Percentiles rank a stretch among this genome's conserved stretches.
Evolutionary conservation across 1,284 basidiomycete genomes (phyloP).

Genomic region (Puccinia coronata): DNA sequence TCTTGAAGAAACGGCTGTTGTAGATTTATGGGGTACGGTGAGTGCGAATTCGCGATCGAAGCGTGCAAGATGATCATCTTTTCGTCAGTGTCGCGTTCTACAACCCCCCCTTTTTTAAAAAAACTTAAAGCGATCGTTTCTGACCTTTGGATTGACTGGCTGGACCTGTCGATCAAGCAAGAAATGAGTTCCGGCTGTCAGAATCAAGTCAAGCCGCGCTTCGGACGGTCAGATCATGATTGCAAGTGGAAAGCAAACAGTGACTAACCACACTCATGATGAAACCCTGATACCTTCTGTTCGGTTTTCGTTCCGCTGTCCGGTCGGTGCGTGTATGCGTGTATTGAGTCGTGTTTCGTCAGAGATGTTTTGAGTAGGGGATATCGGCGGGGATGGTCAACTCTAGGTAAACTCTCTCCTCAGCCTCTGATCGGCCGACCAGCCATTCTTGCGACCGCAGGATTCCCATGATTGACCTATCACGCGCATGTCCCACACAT

Average conservation of each 20-base stretch:
- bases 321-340: not conserved
- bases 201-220: not conserved
- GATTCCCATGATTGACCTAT: not conserved
- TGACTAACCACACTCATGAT: constrained; percentile 24
- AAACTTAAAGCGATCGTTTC: not conserved
- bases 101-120: not conserved
- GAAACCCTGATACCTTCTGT: not conserved
- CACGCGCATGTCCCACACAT: not conserved
- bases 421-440: too few relatives aligned
- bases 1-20: constrained; percentile 85
- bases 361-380: too few relatives aligned
- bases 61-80: not conserved
- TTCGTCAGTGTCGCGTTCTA: not conserved
- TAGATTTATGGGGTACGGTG: not conserved
- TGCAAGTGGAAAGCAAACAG: too few relatives aligned
- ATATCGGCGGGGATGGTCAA: not conserved
- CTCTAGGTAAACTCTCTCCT: too few relatives aligned
- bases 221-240: not conserved
- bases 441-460: too few relatives aligned
- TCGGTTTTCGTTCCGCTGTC: not conserved
- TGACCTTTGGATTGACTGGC: constrained; percentile 86
- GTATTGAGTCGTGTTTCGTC: not conserved
- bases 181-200: not conserved
- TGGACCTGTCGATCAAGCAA: constrained; percentile 64
- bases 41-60: not conserved